Percentiles rank a stretch among this genome's conserved stretches.
Evolutionary conservation across 208 protist genomes (phyloP).

Genomic region (Leptomonas pyrrhocoris): DNA sequence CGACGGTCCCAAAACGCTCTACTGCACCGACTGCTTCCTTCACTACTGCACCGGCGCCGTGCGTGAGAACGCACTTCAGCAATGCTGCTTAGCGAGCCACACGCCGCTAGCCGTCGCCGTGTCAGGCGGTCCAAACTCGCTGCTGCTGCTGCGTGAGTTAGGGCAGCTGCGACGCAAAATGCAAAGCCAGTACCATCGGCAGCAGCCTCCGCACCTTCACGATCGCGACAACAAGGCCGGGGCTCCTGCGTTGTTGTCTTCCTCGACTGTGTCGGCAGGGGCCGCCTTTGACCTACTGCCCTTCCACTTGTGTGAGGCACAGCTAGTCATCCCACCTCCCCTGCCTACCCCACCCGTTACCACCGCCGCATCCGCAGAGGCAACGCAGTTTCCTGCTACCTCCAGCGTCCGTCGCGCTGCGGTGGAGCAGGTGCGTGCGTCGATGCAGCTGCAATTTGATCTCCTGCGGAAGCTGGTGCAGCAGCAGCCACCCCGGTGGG

Average conservation of each 20-base stretch:
- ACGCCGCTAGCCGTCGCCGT: conserved; percentile 74
- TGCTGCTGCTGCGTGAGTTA: conserved; percentile 72
- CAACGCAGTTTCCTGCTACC: background rate
- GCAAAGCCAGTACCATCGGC: background rate
- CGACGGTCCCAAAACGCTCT: conserved; percentile 65
- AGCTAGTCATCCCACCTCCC: conserved; percentile 51
- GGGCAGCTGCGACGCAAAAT: conserved; percentile 44
- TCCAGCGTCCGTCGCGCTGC: conserved; percentile 5
- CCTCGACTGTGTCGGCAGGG: conserved; percentile 3
- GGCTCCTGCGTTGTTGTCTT: background rate
- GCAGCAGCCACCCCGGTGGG: conserved; percentile 44
- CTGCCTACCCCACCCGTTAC: background rate
- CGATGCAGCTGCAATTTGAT: conserved; percentile 51
- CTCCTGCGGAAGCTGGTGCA: conserved; percentile 36
- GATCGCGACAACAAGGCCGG: background rate
- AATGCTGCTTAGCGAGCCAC: conserved; percentile 64
- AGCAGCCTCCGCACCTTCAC: background rate
- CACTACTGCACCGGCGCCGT: conserved; percentile 56
- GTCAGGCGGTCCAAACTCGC: conserved; percentile 68
- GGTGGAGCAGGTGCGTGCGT: conserved; percentile 21
- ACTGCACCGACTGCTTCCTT: conserved; percentile 78
- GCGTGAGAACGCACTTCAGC: conserved; percentile 58
- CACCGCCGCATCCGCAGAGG: background rate
- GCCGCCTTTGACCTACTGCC: conserved; percentile 50
- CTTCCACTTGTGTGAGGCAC: conserved; percentile 73